Percentiles rank a stretch among this genome's conserved stretches.
These are phyloP conservation scores for Cardiospermum halicacabum DNA, from an alignment of 345 rosid species.

Conservation along the genomic window DNA sequence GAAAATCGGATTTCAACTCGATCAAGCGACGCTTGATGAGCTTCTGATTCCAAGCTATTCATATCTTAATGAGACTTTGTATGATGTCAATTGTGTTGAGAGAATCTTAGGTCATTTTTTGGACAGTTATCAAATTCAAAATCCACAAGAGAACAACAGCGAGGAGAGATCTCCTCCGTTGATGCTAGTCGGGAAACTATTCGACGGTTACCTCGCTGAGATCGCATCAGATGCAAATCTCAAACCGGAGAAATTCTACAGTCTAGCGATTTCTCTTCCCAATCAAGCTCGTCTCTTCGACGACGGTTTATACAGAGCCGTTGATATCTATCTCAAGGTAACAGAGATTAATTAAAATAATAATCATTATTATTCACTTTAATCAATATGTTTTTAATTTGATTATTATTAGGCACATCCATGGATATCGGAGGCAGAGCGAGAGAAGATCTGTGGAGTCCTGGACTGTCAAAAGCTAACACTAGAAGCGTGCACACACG, in stretches of 20 bases:
- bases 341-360: neutral
- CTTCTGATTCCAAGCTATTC: slow-evolving; percentile 93
- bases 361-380: neutral
- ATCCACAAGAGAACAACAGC: slow-evolving; percentile 20
- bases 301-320: slow-evolving; percentile 97
- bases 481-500: slow-evolving; percentile 96
- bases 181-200: slow-evolving; percentile 84
- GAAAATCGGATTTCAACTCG: slow-evolving; percentile 80
- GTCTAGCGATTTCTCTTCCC: slow-evolving; percentile 66
- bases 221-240: slow-evolving; percentile 91
- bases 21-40: slow-evolving; percentile 83
- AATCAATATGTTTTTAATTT: neutral
- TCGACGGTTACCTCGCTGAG: slow-evolving; percentile 89
- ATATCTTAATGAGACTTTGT: slow-evolving; percentile 82
- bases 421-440: slow-evolving; percentile 71
- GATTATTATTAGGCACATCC: slow-evolving; percentile 67
- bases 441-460: slow-evolving; percentile 79
- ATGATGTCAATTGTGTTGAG: slow-evolving; percentile 91
- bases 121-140: slow-evolving; percentile 32
- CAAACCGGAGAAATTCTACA: slow-evolving; percentile 70
- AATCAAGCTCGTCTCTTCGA: slow-evolving; percentile 85
- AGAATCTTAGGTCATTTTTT: slow-evolving; percentile 69
- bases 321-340: slow-evolving; percentile 93
- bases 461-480: slow-evolving; percentile 93
- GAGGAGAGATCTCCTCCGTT: slow-evolving; percentile 37